Base-by-base conservation (phyloP, 352 stramenopile species). In the Paralagenidium karlingii region DNA sequence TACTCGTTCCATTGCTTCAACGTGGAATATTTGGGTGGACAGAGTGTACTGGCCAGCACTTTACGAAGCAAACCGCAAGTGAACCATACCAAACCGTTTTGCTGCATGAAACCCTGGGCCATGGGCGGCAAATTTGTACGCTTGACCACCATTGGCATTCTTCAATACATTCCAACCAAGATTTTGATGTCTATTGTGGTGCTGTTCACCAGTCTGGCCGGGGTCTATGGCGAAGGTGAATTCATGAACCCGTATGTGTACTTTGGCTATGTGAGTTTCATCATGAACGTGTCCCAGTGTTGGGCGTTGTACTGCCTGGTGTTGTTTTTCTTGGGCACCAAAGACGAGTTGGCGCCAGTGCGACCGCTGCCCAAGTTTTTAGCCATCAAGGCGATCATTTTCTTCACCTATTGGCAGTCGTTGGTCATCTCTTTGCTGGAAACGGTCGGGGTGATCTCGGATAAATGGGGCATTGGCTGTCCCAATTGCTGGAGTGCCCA, bases 321-420 rank as follows among this genome's bases (percentile, higher is more conserved):
- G 32, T 66, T 97, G 29, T 96, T 97, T 51, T 97, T 96, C 62
- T 52, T 90, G 31, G 89, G 68, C n/a, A 93, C 83, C 5, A 74
- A 93, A 38, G 74, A 94, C 36, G 80, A 95, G 43, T 59, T 97
- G 37, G 61, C 65, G 22, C 85, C 88, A 18, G 84, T 96, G 40
- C 63, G 83, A 11, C 87, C 87, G 28, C 69, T 94, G 47, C 76
- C 73, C n/a, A 97, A 97, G 55, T 97, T 97, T 52, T 45, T 97
- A 25, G 78, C 76, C 5, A 95, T 97, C 52, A 97, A 97, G 49
- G 78, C 75, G 5, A 91, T 97, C 41, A 94, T 97, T 27, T 97
- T 97, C 59, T 95, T 96, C 47, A 95, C 82, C 19, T 97, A 91
- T 60, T 97, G 88, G 88, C 88, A 96, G 67, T 87, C 69, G 21